phyloP scores from a whole-genome alignment of 2,329 filamentous ascomycete genomes.

The Talaromyces sp. region DNA sequence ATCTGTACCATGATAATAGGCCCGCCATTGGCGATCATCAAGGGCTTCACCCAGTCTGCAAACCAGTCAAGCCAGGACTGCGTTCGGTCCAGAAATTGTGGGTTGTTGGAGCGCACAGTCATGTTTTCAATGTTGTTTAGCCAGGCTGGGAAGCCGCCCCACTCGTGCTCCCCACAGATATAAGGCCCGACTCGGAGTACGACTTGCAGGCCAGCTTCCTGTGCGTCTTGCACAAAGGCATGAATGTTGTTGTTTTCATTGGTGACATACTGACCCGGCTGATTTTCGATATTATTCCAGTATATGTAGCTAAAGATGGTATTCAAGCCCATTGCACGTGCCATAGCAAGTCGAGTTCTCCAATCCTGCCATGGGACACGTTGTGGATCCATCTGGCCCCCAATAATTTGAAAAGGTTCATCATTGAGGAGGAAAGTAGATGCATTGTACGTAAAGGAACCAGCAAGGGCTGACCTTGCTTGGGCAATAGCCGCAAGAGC shows the following conservation, averaged over 20 bases:
- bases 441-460: too few relatives aligned
- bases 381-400: conserved; percentile 29
- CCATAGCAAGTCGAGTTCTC: conserved; percentile 45
- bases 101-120: not conserved
- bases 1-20: not conserved
- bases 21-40: conserved; percentile 15
- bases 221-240: not conserved
- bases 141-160: conserved; percentile 5
- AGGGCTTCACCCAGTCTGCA: too few relatives aligned
- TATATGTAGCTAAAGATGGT: conserved; percentile 52
- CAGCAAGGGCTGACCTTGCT: too few relatives aligned
- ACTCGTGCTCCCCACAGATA: conserved; percentile 3
- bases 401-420: conserved; percentile 11
- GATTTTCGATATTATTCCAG: conserved; percentile 35
- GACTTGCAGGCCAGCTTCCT: conserved; percentile 20
- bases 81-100: not conserved
- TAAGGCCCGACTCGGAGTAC: not conserved
- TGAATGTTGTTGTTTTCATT: conserved; percentile 2
- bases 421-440: conserved; percentile 8
- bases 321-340: conserved; percentile 49
- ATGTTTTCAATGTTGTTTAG: conserved; percentile 3
- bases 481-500: too few relatives aligned
- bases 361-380: conserved; percentile 49
- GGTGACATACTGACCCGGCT: not conserved
- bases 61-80: too few relatives aligned